phyloP scores from a whole-genome alignment of 441 rosid species.

The Adansonia rubrostipa region DNA sequence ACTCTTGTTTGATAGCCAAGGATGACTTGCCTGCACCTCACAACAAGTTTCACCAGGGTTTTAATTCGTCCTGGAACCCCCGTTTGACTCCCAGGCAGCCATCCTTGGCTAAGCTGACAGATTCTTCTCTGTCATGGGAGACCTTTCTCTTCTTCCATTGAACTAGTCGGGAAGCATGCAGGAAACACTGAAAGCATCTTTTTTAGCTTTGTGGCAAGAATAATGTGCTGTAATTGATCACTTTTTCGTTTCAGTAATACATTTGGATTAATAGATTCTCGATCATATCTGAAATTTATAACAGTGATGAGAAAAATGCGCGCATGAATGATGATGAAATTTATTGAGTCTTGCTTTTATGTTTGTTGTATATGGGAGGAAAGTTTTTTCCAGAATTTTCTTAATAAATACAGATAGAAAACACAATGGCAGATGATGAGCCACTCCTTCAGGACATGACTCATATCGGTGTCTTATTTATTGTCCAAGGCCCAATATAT shows the following conservation, averaged over 20 bases:
- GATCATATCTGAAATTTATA: not conserved
- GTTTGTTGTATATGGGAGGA: not conserved
- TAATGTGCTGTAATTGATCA: not conserved
- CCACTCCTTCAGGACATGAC: conserved; percentile 18
- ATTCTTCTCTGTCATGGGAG: conserved; percentile 26
- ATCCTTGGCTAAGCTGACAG: conserved; percentile 28
- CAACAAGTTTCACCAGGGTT: not conserved
- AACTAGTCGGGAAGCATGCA: not conserved
- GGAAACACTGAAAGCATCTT: not conserved
- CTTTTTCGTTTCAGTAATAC: not conserved
- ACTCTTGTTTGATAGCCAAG: conserved; percentile 35
- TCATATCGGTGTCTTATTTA: not conserved
- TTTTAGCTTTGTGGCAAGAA: not conserved
- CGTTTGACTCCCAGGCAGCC: conserved; percentile 22
- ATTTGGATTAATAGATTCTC: not conserved
- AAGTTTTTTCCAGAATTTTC: not conserved
- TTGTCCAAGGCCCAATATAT: not conserved
- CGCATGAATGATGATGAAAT: not conserved
- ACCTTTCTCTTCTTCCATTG: conserved; percentile 30
- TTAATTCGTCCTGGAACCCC: not conserved
- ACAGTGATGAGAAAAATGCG: too few species aligned
- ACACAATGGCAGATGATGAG: not conserved
- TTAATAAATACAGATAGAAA: not conserved
- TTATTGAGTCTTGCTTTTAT: not conserved
- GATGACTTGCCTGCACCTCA: conserved; percentile 32